Percentiles rank a stretch among this genome's conserved stretches.
phyloP scores from a whole-genome alignment of 257 asterid genomes.

The Fraxinus pennsylvanica region DNA sequence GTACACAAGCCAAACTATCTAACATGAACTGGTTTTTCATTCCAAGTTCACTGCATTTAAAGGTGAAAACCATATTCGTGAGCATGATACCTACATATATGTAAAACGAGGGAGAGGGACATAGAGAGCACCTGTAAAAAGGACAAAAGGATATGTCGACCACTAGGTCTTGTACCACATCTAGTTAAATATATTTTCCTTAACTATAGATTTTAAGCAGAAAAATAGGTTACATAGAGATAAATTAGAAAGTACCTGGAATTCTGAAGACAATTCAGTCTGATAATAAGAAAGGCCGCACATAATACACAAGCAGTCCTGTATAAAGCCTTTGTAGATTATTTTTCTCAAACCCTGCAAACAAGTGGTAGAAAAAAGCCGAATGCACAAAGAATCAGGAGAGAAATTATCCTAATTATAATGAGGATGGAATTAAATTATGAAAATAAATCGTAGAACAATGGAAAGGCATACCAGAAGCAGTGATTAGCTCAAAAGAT shows the following conservation, averaged over 20 bases:
- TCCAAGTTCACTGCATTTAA: background rate
- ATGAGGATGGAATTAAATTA: background rate
- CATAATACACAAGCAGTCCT: conserved; percentile 57
- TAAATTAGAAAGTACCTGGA: conserved; percentile 46
- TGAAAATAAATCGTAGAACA: background rate
- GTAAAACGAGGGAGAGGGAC: conserved; percentile 6
- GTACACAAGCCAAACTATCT: background rate
- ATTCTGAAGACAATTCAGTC: conserved; percentile 35
- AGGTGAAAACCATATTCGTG: background rate
- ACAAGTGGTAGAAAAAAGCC: conserved; percentile 19
- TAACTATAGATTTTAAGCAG: conserved; percentile 1
- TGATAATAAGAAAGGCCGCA: conserved; percentile 38
- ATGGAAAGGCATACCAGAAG: conserved; percentile 60
- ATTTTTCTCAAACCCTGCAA: conserved; percentile 89
- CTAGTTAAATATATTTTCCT: conserved; percentile 23
- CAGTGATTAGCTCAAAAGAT: conserved; percentile 65
- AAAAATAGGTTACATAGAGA: conserved; percentile 9
- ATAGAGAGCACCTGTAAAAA: conserved; percentile 71
- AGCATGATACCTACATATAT: background rate
- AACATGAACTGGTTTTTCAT: background rate
- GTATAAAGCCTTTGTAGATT: conserved; percentile 55
- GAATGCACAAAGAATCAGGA: conserved; percentile 4
- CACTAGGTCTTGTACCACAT: conserved; percentile 63
- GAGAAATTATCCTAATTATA: background rate
- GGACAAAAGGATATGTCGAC: conserved; percentile 64